Evolutionary conservation across 2,329 filamentous ascomycete species (phyloP).

Genomic region (Calonectria pseudoreteaudii): DNA sequence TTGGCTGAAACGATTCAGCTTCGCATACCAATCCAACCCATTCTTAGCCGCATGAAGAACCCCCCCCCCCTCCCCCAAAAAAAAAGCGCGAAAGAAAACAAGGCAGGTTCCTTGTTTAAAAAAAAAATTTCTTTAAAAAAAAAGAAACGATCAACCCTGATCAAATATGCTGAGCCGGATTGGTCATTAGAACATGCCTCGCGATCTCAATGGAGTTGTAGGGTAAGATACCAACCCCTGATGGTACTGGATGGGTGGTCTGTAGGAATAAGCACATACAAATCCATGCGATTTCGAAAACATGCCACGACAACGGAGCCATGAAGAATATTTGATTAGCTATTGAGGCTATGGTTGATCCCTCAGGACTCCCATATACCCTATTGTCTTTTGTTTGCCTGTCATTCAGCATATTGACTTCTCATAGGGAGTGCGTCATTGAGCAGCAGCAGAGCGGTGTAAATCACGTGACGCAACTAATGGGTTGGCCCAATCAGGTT

Average conservation of each 20-base stretch:
- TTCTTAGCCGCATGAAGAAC: background rate
- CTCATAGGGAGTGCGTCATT: background rate
- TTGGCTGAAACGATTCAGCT: background rate
- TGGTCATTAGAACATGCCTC: background rate
- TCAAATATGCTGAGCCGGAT: background rate
- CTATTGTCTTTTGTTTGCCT: background rate
- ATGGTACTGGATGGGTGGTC: background rate
- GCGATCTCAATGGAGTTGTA: background rate
- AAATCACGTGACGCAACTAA: slow-evolving; percentile 34
- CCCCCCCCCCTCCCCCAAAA: too few species aligned
- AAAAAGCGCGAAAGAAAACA: background rate
- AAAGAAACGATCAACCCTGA: background rate
- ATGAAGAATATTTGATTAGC: background rate
- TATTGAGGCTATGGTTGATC: background rate
- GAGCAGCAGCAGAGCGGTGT: background rate
- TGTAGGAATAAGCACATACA: background rate
- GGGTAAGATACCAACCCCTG: background rate
- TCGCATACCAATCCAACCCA: background rate
- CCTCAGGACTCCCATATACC: too few species aligned
- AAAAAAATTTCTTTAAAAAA: background rate
- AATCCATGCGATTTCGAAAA: background rate
- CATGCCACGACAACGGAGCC: background rate
- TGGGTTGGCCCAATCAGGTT: slow-evolving; percentile 31
- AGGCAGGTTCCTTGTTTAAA: background rate
- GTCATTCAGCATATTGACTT: background rate